Evolutionary conservation across 495 filamentous ascomycete species (phyloP), one percentile per base, ranked within the genome.

Genomic region (Aspergillus cavernicola): DNA sequence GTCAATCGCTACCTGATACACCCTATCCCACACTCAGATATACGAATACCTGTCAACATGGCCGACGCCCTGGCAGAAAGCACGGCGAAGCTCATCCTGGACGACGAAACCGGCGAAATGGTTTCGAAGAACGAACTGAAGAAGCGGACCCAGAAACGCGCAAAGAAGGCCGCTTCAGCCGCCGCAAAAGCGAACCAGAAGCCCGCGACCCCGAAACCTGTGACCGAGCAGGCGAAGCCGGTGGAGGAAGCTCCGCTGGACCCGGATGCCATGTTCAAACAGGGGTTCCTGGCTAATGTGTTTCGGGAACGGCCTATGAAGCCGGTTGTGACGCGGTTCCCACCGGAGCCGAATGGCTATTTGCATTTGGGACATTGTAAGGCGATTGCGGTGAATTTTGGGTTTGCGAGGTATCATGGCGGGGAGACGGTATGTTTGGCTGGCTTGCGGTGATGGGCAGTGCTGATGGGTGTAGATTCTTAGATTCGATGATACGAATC

Each of bases 371-470:
- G 92, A 16, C 93, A 97, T 66, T 85, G 84, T 57, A 97, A 97
- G 73, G 93, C 93, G n/a, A 97, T 98, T 69, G 84, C 89, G 0
- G 81, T 97, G 61, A 98, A 97, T 71, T 97, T 97, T 66, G 95
- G 93, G 0, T 97, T 96, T 70, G 93, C 93, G 10, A 83, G 81
- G 58, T 84, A 86, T 62, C 86, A 96, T 66, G 85, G 86, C 11
- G 95, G 95, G 47, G 42, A 54, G 24, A 54, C 52, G 22, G 55
- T 52, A 42, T 20, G 55, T 52, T 6, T 20, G 13, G 15, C 29
- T 5, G 1, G 1, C 6, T 4, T 15, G 11, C 1, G 1, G 5
- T 24, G 16, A 6, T 19, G 16, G 32, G 13, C 18, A 24, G 19
- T 29, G 16, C 55, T 57, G 31, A 53, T 42, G 6, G 12, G 20